These are phyloP conservation scores for Limonium bicolor DNA, from an alignment of 148 eudicot genomes.

Conservation along the genomic window DNA sequence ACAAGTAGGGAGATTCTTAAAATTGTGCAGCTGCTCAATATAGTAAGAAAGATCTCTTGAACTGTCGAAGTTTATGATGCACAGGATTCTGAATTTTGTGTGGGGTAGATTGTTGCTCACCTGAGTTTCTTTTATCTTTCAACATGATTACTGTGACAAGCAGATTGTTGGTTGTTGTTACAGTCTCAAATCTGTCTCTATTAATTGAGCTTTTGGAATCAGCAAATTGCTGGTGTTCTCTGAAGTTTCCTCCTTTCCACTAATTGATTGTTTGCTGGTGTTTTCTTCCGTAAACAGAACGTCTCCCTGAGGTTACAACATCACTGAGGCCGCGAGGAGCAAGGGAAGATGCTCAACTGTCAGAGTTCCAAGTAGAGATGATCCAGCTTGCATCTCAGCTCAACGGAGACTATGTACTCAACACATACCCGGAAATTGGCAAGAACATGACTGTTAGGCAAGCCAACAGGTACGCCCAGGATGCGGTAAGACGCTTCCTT, in stretches of 20 bases:
- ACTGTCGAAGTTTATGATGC: too few relatives aligned
- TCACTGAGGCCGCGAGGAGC: slow-evolving; percentile 65
- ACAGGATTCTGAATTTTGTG: too few relatives aligned
- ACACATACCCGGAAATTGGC: slow-evolving; percentile 68
- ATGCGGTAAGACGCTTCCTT: slow-evolving; percentile 56
- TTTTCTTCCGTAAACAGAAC: slow-evolving; percentile 23
- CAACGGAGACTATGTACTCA: slow-evolving; percentile 62
- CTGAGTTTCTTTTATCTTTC: too few relatives aligned
- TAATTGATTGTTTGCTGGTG: too few relatives aligned
- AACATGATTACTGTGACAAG: too few relatives aligned
- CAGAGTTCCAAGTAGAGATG: slow-evolving; percentile 73
- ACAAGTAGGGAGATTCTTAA: too few relatives aligned
- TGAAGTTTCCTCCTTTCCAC: background rate
- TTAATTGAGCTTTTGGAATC: too few relatives aligned
- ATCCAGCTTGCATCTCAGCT: slow-evolving; percentile 88
- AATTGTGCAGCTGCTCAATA: too few relatives aligned
- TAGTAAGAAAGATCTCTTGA: too few relatives aligned
- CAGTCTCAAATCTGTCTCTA: background rate
- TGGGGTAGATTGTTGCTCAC: too few relatives aligned
- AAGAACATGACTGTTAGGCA: slow-evolving; percentile 51
- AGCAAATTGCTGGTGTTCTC: too few relatives aligned
- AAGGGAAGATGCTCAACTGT: slow-evolving; percentile 48
- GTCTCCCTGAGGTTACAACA: slow-evolving; percentile 50
- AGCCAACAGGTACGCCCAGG: slow-evolving; percentile 61
- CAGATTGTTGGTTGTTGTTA: too few relatives aligned